These are phyloP conservation scores for Datisca glomerata DNA, from an alignment of 306 rosid species.

Conservation along the genomic window DNA sequence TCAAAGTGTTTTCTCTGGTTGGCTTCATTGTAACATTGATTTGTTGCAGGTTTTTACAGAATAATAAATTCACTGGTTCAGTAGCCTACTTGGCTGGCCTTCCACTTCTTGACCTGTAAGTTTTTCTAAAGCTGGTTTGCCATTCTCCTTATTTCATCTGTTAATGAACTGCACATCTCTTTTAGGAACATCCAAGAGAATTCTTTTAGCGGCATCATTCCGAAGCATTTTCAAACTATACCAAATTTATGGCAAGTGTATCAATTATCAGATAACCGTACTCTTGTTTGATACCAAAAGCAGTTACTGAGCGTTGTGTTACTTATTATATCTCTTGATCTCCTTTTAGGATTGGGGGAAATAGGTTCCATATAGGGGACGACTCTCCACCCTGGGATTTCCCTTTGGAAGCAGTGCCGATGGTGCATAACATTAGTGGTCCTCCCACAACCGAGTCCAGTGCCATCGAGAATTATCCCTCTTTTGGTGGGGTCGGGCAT, in stretches of 20 bases:
- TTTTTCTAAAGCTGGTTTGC: constrained; percentile 4
- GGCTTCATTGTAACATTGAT: constrained; percentile 4
- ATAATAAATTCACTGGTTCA: constrained; percentile 76
- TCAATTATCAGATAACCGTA: constrained; percentile 2
- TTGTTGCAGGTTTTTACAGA: constrained; percentile 59
- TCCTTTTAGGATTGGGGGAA: constrained; percentile 67
- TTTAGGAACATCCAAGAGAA: constrained; percentile 74
- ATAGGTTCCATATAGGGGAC: constrained; percentile 40
- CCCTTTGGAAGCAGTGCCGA: constrained; percentile 41
- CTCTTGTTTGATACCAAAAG: constrained; percentile 12
- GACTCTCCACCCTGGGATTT: constrained; percentile 76
- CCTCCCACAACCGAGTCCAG: constrained; percentile 68
- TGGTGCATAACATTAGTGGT: constrained; percentile 32
- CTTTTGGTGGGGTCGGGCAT: constrained; percentile 18
- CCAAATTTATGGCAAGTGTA: constrained; percentile 70
- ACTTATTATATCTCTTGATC: constrained; percentile 1
- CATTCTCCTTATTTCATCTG: not conserved
- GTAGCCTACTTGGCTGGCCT: constrained; percentile 71
- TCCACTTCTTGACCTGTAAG: constrained; percentile 73
- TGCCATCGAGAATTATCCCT: constrained; percentile 50
- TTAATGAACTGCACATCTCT: constrained; percentile 16
- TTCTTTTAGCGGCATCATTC: constrained; percentile 79
- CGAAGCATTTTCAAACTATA: constrained; percentile 54
- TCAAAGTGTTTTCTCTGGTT: constrained; percentile 5
- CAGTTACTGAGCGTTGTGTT: not conserved